These are phyloP conservation scores for Apiospora pterosperma DNA, from an alignment of 2,329 filamentous ascomycete species.

Conservation along the genomic window DNA sequence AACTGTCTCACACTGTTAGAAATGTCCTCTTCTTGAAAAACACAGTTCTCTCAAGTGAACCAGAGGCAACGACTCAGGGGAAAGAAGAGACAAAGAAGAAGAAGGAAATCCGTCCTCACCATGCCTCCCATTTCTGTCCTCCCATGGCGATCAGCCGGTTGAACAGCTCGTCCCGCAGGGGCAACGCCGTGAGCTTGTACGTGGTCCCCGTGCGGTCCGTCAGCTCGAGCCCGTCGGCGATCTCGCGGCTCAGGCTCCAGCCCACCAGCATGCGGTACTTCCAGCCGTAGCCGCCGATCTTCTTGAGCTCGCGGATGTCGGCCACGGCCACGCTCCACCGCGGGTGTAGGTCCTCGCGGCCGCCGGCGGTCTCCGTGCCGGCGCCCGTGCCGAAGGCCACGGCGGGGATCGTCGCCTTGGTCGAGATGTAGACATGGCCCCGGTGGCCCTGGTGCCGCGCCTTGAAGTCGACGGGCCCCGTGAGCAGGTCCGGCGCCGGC, in stretches of 20 bases:
- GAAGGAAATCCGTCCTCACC: slow-evolving; percentile 39
- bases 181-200: slow-evolving; percentile 67
- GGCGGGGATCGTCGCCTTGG: slow-evolving; percentile 41
- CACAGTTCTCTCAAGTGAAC: background rate
- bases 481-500: slow-evolving; percentile 30
- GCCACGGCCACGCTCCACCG: slow-evolving; percentile 66
- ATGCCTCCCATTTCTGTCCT: slow-evolving; percentile 79
- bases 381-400: slow-evolving; percentile 37
- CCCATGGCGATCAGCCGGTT: slow-evolving; percentile 76
- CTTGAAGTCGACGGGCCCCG: slow-evolving; percentile 75
- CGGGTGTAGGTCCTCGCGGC: slow-evolving; percentile 33
- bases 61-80: background rate
- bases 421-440: slow-evolving; percentile 69
- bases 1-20: background rate
- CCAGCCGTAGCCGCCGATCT: slow-evolving; percentile 79
- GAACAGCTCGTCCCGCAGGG: slow-evolving; percentile 73
- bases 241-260: slow-evolving; percentile 70
- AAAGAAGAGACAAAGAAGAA: background rate
- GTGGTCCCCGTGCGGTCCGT: slow-evolving; percentile 51
- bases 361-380: background rate
- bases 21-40: background rate
- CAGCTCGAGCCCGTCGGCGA: slow-evolving; percentile 73
- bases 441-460: slow-evolving; percentile 67
- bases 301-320: slow-evolving; percentile 72
- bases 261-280: slow-evolving; percentile 80